Conservation (phyloP, 1,284 basidiomycete genomes). For the Trametes versicolor region DNA sequence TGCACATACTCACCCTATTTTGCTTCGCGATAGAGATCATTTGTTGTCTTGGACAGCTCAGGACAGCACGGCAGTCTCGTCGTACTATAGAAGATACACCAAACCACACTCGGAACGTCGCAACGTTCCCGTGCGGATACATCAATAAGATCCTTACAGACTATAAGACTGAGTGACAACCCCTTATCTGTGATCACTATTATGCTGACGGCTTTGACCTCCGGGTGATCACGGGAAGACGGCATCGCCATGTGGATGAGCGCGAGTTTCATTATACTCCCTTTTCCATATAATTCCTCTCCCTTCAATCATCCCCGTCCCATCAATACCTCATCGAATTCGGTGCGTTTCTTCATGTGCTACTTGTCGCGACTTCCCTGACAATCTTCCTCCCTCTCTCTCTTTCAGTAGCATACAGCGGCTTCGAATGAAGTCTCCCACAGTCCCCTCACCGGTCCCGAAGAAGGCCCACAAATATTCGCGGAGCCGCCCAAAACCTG, state of each 20-base stretch:
- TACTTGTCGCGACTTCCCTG: not conserved
- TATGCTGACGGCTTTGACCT: not conserved
- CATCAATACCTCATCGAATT: not conserved
- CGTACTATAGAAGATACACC: no score
- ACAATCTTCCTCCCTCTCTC: not conserved
- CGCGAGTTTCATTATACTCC: slow-evolving; percentile 1
- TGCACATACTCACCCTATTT: no score
- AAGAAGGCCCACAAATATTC: not conserved
- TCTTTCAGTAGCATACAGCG: not conserved
- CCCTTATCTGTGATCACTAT: not conserved
- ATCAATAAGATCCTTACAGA: no score
- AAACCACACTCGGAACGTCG: no score
- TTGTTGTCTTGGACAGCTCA: no score
- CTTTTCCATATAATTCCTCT: not conserved
- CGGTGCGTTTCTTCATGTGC: not conserved
- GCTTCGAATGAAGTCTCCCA: not conserved
- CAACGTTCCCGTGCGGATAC: no score
- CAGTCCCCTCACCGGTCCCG: not conserved
- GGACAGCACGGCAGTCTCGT: no score
- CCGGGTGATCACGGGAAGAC: not conserved
- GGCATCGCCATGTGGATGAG: slow-evolving; percentile 3
- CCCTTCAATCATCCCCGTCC: not conserved
- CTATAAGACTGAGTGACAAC: no score
- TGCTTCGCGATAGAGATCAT: no score
- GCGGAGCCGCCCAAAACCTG: not conserved